phyloP scores from a whole-genome alignment of 257 asterid species.

The Marsdenia floribunda region DNA sequence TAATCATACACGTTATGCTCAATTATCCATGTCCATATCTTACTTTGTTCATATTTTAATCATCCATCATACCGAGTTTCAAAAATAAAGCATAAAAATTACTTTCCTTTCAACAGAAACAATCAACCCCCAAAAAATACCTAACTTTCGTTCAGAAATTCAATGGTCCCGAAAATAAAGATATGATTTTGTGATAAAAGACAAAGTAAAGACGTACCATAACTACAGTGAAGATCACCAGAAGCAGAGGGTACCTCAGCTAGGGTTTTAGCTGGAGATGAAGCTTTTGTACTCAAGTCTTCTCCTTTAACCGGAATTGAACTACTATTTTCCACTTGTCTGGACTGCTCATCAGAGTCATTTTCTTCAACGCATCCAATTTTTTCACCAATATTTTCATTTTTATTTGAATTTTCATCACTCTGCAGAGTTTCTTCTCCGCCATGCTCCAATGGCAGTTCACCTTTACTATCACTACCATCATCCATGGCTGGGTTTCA shows the following conservation, averaged over 20 bases:
- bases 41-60: background rate
- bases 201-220: background rate
- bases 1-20: background rate
- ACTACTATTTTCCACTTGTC: background rate
- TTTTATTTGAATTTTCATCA: slow-evolving; percentile 7
- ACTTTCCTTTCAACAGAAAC: background rate
- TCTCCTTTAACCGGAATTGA: background rate
- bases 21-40: background rate
- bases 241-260: background rate
- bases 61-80: background rate
- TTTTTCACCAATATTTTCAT: background rate
- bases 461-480: background rate
- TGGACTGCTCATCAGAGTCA: background rate
- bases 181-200: background rate
- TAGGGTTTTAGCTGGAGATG: slow-evolving; percentile 15
- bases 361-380: background rate
- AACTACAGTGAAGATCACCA: slow-evolving; percentile 13
- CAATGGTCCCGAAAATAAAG: background rate
- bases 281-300: background rate
- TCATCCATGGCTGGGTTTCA: slow-evolving; percentile 25
- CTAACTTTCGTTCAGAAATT: background rate
- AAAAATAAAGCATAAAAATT: background rate
- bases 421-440: background rate
- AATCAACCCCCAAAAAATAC: background rate
- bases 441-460: slow-evolving; percentile 8